Conservation (phyloP, 1,139 yeast genomes). For the Hemisphaericaspora subhashii region DNA sequence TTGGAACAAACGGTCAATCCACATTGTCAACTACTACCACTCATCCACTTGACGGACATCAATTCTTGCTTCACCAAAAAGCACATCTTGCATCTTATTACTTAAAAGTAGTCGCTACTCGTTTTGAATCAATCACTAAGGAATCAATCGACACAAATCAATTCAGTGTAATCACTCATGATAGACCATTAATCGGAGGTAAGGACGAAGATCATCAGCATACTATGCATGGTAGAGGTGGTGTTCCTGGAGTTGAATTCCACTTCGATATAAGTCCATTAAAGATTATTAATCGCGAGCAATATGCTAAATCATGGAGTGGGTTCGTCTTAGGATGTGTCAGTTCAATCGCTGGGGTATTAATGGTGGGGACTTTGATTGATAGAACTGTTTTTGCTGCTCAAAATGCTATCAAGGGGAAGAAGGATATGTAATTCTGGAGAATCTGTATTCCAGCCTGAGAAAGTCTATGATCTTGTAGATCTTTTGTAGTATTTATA, state of each 20-base stretch:
- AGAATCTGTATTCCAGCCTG: too few relatives aligned
- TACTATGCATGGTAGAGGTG: constrained; percentile 82
- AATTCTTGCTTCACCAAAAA: constrained; percentile 46
- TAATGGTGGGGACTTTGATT: constrained; percentile 86
- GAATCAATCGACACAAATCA: constrained; percentile 80
- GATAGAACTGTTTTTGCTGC: constrained; percentile 92
- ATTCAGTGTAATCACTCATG: constrained; percentile 87
- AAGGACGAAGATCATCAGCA: constrained; percentile 88
- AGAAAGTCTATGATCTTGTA: too few relatives aligned
- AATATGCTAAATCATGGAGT: constrained; percentile 77
- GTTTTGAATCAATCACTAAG: constrained; percentile 63
- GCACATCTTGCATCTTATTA: constrained; percentile 73
- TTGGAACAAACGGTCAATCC: constrained; percentile 80
- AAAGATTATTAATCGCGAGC: constrained; percentile 84
- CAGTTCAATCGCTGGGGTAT: constrained; percentile 89
- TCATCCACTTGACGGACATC: constrained; percentile 71
- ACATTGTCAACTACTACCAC: constrained; percentile 50
- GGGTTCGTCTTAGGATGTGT: constrained; percentile 83
- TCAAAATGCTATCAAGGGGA: constrained; percentile 72
- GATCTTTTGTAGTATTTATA: not conserved
- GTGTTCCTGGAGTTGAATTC: constrained; percentile 86
- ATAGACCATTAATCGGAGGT: constrained; percentile 83
- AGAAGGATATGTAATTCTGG: constrained; percentile 52
- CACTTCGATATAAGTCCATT: constrained; percentile 90
- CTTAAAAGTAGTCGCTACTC: constrained; percentile 86